Base-by-base conservation (phyloP, 2,329 filamentous ascomycete species). In the Claviceps humidiphila region DNA sequence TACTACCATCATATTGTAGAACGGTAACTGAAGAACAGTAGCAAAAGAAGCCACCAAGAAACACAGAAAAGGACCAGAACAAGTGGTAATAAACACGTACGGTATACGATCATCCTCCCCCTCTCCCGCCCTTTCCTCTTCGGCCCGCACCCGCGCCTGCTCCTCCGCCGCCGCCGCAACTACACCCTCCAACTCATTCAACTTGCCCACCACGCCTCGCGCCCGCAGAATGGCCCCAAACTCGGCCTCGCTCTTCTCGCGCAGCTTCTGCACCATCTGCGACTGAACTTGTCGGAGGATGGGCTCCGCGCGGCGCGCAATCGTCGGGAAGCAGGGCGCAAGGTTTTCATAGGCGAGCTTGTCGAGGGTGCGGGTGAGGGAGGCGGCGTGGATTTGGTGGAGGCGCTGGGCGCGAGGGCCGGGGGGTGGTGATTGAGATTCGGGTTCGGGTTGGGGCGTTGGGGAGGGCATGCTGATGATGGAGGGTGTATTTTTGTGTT, bases 171-270 rank as follows among this genome's bases (percentile, higher is more conserved):
- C 80, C 50, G 78, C 76, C 52, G 64, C 68, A 49, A 80, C 71
- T 14, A 84, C 68, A 26, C 58, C 66, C 60, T 84, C 80, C 6
- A 83, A 71, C 62, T 77, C 73, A 62, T 84, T 84, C 9, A 84
- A 69, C 54, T 74, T 74, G 41, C 68, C 67, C 2, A 84, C 72
- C 13, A 82, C 79, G 45, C 72, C 68, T 54, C 79, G 66, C 54
- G 70, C 67, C 17, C 67, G 59, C 54, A 81, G 62, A 53, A 83
- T 78, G 17, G 66, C 69, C 20, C 75, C 73, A 61, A 84, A 84
- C 62, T 83, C 79, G 60, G 71, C 72, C 69, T 72, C 68, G 57
- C 78, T 81, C 55, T 80, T 73, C 56, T 71, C 68, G 22, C 71
- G 68, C 55, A 84, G 63, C 57, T 77, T 70, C 14, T 73, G 73